Conservation (phyloP, 2,329 filamentous ascomycete genomes). For the Neonectria coccinea region DNA sequence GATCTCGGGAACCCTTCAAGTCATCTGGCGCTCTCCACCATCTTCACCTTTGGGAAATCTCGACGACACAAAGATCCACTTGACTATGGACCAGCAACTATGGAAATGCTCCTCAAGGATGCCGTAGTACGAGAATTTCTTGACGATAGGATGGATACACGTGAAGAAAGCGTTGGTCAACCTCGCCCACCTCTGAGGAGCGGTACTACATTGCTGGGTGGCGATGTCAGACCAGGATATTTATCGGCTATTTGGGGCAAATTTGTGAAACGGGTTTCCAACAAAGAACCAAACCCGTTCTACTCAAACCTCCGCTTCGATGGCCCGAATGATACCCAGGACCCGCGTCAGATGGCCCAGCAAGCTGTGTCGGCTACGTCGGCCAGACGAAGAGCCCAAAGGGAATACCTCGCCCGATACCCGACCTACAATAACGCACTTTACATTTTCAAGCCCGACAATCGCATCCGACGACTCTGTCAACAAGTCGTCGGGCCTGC, state of each 20-base stretch:
- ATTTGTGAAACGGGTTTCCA: slow-evolving; percentile 65
- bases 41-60: slow-evolving; percentile 72
- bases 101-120: slow-evolving; percentile 97
- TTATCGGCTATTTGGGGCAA: slow-evolving; percentile 72
- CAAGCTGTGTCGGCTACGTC: slow-evolving; percentile 89
- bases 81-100: slow-evolving; percentile 89
- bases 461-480: slow-evolving; percentile 83
- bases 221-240: slow-evolving; percentile 66
- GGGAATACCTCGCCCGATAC: slow-evolving; percentile 88
- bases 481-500: slow-evolving; percentile 93
- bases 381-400: slow-evolving; percentile 85
- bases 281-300: slow-evolving; percentile 91
- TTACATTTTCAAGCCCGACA: slow-evolving; percentile 84
- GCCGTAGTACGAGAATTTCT: slow-evolving; percentile 95
- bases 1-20: slow-evolving; percentile 79
- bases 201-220: slow-evolving; percentile 51
- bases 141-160: slow-evolving; percentile 65
- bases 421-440: slow-evolving; percentile 94
- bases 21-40: slow-evolving; percentile 81
- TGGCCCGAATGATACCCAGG: slow-evolving; percentile 79
- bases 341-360: slow-evolving; percentile 88
- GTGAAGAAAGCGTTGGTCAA: slow-evolving; percentile 48
- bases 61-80: slow-evolving; percentile 80
- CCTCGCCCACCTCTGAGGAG: slow-evolving; percentile 47
- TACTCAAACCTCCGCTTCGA: slow-evolving; percentile 82